These are phyloP conservation scores for Corymbia calophylla DNA, from an alignment of 441 rosid species.

Conservation along the genomic window DNA sequence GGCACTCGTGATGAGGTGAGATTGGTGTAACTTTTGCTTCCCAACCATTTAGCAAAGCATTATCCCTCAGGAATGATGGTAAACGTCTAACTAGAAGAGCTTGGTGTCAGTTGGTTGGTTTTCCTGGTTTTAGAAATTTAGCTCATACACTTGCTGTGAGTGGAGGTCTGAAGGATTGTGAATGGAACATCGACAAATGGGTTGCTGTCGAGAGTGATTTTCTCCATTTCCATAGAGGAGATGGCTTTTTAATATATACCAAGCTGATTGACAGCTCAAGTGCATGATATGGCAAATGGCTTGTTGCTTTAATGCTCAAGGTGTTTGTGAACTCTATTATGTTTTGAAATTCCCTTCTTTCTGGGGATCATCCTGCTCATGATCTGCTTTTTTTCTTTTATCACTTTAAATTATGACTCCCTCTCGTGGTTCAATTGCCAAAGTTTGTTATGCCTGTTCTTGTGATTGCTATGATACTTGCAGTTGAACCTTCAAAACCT, in stretches of 20 bases:
- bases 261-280: neutral
- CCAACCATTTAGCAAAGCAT: neutral
- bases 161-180: neutral
- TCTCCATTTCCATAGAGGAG: neutral
- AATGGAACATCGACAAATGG: neutral
- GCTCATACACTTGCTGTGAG: neutral
- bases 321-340: neutral
- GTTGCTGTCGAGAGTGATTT: neutral
- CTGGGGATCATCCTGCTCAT: neutral
- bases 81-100: neutral
- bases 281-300: neutral
- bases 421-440: neutral
- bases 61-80: neutral
- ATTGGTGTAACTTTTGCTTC: neutral
- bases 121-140: neutral
- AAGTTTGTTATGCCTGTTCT: neutral
- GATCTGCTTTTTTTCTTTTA: neutral
- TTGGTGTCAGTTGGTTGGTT: neutral
- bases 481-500: slow-evolving; percentile 50
- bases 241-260: neutral
- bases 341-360: neutral
- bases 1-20: neutral
- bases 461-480: slow-evolving; percentile 5
- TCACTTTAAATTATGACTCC: neutral
- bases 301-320: neutral